These are phyloP conservation scores for Arctium minus DNA, from an alignment of 129 eudicot genomes.

Conservation along the genomic window DNA sequence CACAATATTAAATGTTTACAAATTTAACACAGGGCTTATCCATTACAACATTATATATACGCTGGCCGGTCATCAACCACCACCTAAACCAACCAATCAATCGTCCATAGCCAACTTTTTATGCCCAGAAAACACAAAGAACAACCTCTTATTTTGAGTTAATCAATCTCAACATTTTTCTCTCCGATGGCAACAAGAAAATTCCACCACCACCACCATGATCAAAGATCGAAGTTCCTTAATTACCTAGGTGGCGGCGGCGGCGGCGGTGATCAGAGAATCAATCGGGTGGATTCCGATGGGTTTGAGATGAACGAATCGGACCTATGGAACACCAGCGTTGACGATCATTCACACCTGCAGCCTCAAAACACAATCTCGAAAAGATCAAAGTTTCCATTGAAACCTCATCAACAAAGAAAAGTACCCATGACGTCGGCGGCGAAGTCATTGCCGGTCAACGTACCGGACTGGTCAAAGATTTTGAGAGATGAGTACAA, in stretches of 20 bases:
- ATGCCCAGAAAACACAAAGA: not conserved
- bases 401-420: conserved; percentile 25
- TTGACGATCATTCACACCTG: conserved; percentile 3
- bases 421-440: not conserved
- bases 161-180: not conserved
- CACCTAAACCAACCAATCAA: conserved; percentile 35
- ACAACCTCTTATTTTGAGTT: not conserved
- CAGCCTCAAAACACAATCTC: conserved; percentile 19
- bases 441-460: conserved; percentile 66
- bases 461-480: conserved; percentile 85
- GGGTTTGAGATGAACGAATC: conserved; percentile 60
- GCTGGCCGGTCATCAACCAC: conserved; percentile 27
- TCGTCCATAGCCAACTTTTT: conserved; percentile 14
- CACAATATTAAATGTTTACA: not conserved
- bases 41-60: conserved; percentile 43
- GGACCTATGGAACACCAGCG: conserved; percentile 46
- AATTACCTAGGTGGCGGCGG: conserved; percentile 33
- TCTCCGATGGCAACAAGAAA: conserved; percentile 28
- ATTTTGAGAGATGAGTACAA: conserved; percentile 61
- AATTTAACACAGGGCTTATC: conserved; percentile 34
- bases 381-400: conserved; percentile 34
- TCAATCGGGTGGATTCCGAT: conserved; percentile 21
- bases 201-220: conserved; percentile 24
- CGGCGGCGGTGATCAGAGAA: conserved; percentile 35
- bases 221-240: conserved; percentile 45